phyloP scores from a whole-genome alignment of 2,329 filamentous ascomycete genomes.

The Davidsoniella neocaledoniae region DNA sequence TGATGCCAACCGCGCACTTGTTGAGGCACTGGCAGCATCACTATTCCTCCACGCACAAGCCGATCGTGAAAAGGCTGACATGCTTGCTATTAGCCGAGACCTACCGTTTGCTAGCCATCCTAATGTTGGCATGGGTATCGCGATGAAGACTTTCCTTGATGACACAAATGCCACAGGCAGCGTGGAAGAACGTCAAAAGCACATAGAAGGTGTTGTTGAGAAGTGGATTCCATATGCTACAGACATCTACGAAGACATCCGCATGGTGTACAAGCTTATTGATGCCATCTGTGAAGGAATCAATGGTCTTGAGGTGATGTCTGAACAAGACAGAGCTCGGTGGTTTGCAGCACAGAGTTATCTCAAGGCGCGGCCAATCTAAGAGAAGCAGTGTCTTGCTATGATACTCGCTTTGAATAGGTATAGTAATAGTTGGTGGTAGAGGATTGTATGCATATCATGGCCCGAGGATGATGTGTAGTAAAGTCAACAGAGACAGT shows the following conservation, averaged over 20 bases:
- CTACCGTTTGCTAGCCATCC: conserved; percentile 54
- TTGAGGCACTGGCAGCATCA: conserved; percentile 66
- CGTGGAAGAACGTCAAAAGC: conserved; percentile 26
- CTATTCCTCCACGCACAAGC: conserved; percentile 71
- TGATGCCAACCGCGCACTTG: conserved; percentile 60
- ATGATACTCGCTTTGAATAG: no score
- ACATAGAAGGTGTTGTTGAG: conserved; percentile 33
- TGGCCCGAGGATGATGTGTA: no score
- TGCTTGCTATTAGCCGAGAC: conserved; percentile 54
- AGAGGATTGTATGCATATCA: no score
- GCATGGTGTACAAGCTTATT: conserved; percentile 40
- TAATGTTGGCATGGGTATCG: conserved; percentile 61
- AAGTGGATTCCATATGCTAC: conserved; percentile 42
- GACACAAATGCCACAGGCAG: conserved; percentile 41
- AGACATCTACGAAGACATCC: conserved; percentile 41
- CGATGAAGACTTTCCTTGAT: conserved; percentile 63
- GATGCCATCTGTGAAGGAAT: conserved; percentile 39
- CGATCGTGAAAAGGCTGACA: conserved; percentile 50
- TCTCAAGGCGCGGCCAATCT: conserved; percentile 12
- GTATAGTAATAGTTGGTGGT: no score
- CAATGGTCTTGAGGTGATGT: conserved; percentile 1
- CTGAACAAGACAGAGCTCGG: conserved; percentile 3
- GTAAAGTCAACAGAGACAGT: not conserved
- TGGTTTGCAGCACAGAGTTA: conserved; percentile 10
- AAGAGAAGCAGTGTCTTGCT: not conserved